These are phyloP conservation scores for Holtermanniella nyarrowii DNA, from an alignment of 768 basidiomycete species.

Conservation along the genomic window DNA sequence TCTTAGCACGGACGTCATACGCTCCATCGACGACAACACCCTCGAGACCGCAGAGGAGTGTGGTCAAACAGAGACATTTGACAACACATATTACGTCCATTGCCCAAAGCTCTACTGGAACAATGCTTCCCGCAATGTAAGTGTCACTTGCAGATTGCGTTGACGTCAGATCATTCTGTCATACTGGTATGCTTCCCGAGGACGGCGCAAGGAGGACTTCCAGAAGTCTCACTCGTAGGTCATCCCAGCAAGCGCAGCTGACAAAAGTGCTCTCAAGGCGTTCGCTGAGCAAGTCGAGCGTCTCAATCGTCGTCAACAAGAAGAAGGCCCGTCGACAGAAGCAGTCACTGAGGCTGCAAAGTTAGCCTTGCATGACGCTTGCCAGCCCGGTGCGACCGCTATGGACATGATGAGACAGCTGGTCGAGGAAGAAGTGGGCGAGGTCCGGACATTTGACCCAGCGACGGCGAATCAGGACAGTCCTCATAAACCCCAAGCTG, in stretches of 20 bases:
- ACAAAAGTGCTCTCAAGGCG: conserved; percentile 8
- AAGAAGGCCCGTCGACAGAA: neutral
- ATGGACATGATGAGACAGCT: neutral
- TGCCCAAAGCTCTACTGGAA: conserved; percentile 71
- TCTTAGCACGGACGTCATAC: conserved; percentile 2
- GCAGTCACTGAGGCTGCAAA: too few relatives aligned
- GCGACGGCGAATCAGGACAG: conserved; percentile 4
- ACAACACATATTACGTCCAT: conserved; percentile 84
- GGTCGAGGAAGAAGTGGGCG: too few relatives aligned
- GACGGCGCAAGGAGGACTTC: conserved; percentile 70
- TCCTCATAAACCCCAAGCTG: conserved; percentile 7
- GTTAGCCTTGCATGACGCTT: too few relatives aligned
- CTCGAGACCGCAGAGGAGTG: conserved; percentile 31
- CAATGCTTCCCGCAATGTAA: conserved; percentile 65
- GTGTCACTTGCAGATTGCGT: conserved; percentile 27
- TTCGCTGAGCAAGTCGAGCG: neutral
- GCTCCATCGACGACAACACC: conserved; percentile 15
- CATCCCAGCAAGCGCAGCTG: neutral
- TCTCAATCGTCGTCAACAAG: neutral
- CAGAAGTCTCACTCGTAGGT: conserved; percentile 73
- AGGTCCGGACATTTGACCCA: conserved; percentile 5
- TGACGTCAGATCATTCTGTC: conserved; percentile 62
- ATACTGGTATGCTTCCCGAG: conserved; percentile 74
- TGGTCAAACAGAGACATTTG: conserved; percentile 62
- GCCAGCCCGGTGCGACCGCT: neutral